Evolutionary conservation across 2,329 filamentous ascomycete genomes (phyloP).

Genomic region (Whalleya microplaca): DNA sequence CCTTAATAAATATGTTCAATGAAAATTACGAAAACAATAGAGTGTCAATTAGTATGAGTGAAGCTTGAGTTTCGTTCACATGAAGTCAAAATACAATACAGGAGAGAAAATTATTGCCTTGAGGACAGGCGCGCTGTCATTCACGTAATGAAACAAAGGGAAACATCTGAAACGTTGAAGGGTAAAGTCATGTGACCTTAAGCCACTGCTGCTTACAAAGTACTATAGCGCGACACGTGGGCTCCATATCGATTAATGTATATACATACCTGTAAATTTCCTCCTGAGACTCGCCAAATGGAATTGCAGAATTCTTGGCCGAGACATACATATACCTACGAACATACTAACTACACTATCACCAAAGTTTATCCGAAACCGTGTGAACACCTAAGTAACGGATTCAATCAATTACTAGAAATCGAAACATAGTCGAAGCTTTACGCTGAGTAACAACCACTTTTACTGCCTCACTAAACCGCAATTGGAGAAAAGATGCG

Average conservation of each 20-base stretch:
- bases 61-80: neutral
- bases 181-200: neutral
- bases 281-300: neutral
- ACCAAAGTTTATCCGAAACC: too few species aligned
- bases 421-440: too few species aligned
- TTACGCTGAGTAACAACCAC: too few species aligned
- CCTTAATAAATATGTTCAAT: neutral
- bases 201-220: neutral
- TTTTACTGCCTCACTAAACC: too few species aligned
- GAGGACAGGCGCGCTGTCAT: constrained; percentile 11
- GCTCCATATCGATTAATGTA: neutral
- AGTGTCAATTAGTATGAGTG: neutral
- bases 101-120: constrained; percentile 5
- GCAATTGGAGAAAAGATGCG: too few species aligned
- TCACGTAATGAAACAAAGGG: constrained; percentile 16
- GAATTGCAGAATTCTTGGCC: neutral
- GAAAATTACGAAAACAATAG: constrained; percentile 2
- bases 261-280: too few species aligned
- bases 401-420: too few species aligned
- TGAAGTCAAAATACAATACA: neutral
- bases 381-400: too few species aligned
- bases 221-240: neutral
- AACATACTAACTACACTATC: too few species aligned
- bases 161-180: constrained; percentile 22
- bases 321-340: neutral